Evolutionary conservation across 768 basidiomycete species (phyloP), one percentile per base, ranked within the genome.

Genomic region (Auricularia sp.): DNA sequence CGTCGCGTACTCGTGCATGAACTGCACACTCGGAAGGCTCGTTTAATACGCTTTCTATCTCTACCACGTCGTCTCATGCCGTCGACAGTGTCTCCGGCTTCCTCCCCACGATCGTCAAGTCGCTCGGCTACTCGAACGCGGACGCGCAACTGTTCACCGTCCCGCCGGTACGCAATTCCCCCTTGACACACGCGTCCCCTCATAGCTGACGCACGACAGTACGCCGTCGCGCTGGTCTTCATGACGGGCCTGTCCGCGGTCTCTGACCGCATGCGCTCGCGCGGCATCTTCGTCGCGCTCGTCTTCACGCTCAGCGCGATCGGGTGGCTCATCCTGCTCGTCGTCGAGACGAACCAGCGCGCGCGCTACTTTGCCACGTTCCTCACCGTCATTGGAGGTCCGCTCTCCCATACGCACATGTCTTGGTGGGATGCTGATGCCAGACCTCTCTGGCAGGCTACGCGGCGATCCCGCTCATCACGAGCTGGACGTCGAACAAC

Each of bases 221-320:
- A 77, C 65, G 77, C 74, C 35, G 75, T 75, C 51, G 72, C 76
- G 0, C 67, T 76, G 18, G 76, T 75, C 24, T 73, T 75, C 47
- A 63, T 63, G 63, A 63, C 63, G 61, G 21, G 66, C 33, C 35
- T 73, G n/a, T 76, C 75, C 24, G 68, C 72, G 65, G 67, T 69
- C 36, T 78, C 77, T 13, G 78, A 79, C 69, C 73, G 67, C 34
- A 64, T 75, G 51, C 75, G 79, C 64, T 47, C 73, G 16, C 78
- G 81, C 8, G 83, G 83, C 3, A 82, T 82, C 1, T 83, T 81
- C 66, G 71, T 86, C 65, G 75, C 84, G 24, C 74, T 71, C 7
- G 72, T 78, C 6, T 73, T 75, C 39, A 59, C 77, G 3, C 72
- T 83, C 3, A 78, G 82, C 0, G 70, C 85, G 61, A 73, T 83